Conservation (phyloP, 495 filamentous ascomycete genomes). For the Arthonia radiata region DNA sequence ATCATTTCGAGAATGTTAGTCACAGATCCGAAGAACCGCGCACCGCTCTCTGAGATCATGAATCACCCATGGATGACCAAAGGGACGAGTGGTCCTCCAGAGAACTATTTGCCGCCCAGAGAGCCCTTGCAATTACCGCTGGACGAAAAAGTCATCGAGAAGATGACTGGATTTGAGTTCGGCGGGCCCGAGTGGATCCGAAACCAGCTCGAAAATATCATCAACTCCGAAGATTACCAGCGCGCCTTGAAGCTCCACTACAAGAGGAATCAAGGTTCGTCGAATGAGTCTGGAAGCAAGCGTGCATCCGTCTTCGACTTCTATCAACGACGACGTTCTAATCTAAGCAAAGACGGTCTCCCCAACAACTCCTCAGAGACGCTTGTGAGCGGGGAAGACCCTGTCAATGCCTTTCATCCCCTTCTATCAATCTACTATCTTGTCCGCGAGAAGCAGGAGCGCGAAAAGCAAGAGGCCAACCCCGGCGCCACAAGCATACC, state of each 20-base stretch:
- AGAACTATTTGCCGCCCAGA: constrained; percentile 66
- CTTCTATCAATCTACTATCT: constrained; percentile 89
- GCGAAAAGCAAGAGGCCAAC: constrained; percentile 42
- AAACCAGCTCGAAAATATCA: constrained; percentile 51
- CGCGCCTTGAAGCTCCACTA: constrained; percentile 43
- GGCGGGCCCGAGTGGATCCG: constrained; percentile 63
- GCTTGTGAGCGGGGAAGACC: constrained; percentile 60
- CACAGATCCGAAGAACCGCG: constrained; percentile 72
- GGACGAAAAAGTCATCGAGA: constrained; percentile 57
- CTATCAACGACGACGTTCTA: constrained; percentile 81
- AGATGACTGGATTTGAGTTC: constrained; percentile 98
- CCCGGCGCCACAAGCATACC: constrained; percentile 33
- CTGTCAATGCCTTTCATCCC: constrained; percentile 80
- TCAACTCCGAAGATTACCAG: constrained; percentile 84
- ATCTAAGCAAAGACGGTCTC: constrained; percentile 67
- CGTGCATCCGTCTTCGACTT: constrained; percentile 83
- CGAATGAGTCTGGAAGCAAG: constrained; percentile 52
- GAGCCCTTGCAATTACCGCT: constrained; percentile 70
- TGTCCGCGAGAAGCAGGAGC: constrained; percentile 78
- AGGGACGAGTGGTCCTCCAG: constrained; percentile 60
- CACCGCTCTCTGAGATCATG: constrained; percentile 77
- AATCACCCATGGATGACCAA: constrained; percentile 95
- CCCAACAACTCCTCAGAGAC: constrained; percentile 67
- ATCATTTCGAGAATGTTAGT: constrained; percentile 92
- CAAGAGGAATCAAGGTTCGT: constrained; percentile 34